Percentiles rank a stretch among this genome's conserved stretches.
phyloP scores from a whole-genome alignment of 352 stramenopile species.

The Phytophthora parvispora region DNA sequence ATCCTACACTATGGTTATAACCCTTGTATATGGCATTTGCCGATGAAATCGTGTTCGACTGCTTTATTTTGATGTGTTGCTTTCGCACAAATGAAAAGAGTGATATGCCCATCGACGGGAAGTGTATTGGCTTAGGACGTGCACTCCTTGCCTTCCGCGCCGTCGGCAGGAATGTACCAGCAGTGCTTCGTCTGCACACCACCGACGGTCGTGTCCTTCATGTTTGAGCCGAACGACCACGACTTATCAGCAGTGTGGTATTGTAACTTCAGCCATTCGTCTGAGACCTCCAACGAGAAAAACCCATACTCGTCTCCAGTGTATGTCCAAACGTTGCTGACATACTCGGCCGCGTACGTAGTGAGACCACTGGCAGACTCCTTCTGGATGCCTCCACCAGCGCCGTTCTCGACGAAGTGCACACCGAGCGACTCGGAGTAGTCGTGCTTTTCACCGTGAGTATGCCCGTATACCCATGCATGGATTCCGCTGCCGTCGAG shows the following conservation, averaged over 20 bases:
- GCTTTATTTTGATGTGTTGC: no score
- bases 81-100: background rate
- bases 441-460: constrained; percentile 22
- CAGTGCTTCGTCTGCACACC: constrained; percentile 44
- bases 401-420: constrained; percentile 12
- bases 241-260: constrained; percentile 40
- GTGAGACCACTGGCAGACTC: constrained; percentile 25
- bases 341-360: constrained; percentile 40
- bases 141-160: constrained; percentile 26
- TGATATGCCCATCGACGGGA: background rate
- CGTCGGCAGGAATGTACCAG: constrained; percentile 28
- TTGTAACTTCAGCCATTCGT: constrained; percentile 51
- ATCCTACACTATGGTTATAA: no score
- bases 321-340: constrained; percentile 62
- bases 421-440: constrained; percentile 1
- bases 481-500: constrained; percentile 50
- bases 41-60: no score
- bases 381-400: constrained; percentile 8
- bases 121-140: background rate
- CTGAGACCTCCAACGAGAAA: constrained; percentile 56
- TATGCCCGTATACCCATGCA: constrained; percentile 66
- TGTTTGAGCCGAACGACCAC: constrained; percentile 55
- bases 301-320: constrained; percentile 66
- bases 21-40: no score
- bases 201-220: constrained; percentile 40